Base-by-base conservation (phyloP, 163 green algal species). In the Coccomyxa subellipsoidea region DNA sequence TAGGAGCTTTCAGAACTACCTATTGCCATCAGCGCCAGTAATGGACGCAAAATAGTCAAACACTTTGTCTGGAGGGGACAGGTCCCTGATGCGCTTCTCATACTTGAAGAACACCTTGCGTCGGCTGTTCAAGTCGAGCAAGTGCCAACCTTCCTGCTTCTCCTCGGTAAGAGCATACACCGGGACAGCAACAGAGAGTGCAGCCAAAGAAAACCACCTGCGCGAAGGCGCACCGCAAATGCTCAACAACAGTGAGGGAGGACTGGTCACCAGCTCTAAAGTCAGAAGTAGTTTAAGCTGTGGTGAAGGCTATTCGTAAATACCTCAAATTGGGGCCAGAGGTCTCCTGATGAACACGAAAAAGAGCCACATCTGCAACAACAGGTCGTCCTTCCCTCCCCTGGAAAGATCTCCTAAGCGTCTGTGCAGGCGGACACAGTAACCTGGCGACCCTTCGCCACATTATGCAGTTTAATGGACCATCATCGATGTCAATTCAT, bases 21-120 rank as follows among this genome's bases (percentile, higher is more conserved):
- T 71, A 31, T 9, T 73, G 36, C 54, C 75, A 34, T 76, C 54
- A 18, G 54, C 77, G 6, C 18, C 23, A 29, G 31, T 66, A 69
- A 85, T 40, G 35, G 39, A 84, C 18, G 87, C 85, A 88, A 92
- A 92, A 54, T 92, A 92, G 18, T 90, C 85, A 59, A 91, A 82
- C 0, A 76, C 54, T 72, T 92, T 92, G 54, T 91, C 85, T 1
- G 82, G 82, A 2, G 81, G 72, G 70, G 78, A 87, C 25, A 90
- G 40, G 27, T 91, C 87, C 18, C 89, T 78, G 29, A 92, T 85
- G 8, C 87, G 54, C 40, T 87, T 87, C 59, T 92, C 89, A 54
- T 92, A 59, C 47, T 34, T 73, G 7, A 73, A 73, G 32, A 73
- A 73, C 66, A 23, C 32, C 66, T 35, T 73, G 18, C 66, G 66